A percentile compares a stretch with the other conserved stretches of the same genome.
These are phyloP conservation scores for Eruca vesicaria DNA, from an alignment of 441 rosid genomes.

Conservation along the genomic window DNA sequence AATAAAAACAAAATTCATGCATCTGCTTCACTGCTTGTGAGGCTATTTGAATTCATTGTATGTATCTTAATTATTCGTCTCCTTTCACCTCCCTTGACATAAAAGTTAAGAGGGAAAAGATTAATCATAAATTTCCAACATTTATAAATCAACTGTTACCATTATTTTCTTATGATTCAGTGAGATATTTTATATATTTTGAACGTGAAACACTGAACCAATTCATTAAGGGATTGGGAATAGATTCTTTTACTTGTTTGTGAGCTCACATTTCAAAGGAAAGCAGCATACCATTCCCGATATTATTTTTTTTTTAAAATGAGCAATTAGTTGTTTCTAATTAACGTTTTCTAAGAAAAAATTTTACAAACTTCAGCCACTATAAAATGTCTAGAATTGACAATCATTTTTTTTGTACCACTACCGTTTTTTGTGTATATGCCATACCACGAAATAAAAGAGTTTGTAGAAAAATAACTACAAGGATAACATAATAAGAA, in stretches of 20 bases:
- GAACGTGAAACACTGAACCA: not conserved
- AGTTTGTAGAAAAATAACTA: not conserved
- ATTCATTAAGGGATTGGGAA: not conserved
- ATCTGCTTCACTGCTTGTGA: slow-evolving; percentile 4
- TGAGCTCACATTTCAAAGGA: not conserved
- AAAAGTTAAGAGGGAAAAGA: not conserved
- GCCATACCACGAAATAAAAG: not conserved
- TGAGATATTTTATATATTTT: not conserved
- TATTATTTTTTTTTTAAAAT: not conserved
- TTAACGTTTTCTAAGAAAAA: not conserved
- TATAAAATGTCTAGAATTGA: not conserved
- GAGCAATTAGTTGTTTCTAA: not conserved
- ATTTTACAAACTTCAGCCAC: not conserved
- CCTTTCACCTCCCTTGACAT: slow-evolving; percentile 18
- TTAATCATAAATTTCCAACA: not conserved
- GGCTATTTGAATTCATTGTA: slow-evolving; percentile 28
- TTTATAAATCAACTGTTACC: not conserved
- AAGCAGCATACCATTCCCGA: not conserved
- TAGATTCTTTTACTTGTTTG: not conserved
- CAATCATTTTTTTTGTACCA: not conserved
- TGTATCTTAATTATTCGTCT: slow-evolving; percentile 7
- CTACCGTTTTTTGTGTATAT: not conserved
- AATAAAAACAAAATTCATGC: slow-evolving; percentile 21
- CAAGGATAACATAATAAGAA: not conserved
- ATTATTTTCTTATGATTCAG: not conserved